phyloP scores from a whole-genome alignment of 345 rosid genomes.

The Eutrema yunnanense region DNA sequence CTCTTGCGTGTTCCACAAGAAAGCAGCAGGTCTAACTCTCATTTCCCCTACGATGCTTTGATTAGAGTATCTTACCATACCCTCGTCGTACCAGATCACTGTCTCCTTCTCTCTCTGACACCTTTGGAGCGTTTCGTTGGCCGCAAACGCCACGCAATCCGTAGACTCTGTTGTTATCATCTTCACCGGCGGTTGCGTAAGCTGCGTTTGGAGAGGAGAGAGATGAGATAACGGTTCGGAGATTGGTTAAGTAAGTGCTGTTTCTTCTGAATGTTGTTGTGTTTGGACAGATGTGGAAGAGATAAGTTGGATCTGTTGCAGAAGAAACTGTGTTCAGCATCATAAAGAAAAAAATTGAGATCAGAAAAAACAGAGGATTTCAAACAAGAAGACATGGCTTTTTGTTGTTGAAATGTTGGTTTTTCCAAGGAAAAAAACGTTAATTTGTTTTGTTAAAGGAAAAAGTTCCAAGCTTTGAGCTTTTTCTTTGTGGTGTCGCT shows the following conservation, averaged over 20 bases:
- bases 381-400: constrained; percentile 10
- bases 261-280: constrained; percentile 29
- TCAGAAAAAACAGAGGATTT: constrained; percentile 13
- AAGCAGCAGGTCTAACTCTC: background rate
- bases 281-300: constrained; percentile 20
- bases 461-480: background rate
- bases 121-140: background rate
- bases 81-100: constrained; percentile 38
- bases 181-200: constrained; percentile 29
- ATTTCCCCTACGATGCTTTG: constrained; percentile 17
- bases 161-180: constrained; percentile 9
- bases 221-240: constrained; percentile 30
- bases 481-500: background rate
- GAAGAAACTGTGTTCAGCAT: constrained; percentile 9
- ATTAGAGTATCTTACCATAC: constrained; percentile 39
- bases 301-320: constrained; percentile 31
- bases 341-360: background rate
- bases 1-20: constrained; percentile 1
- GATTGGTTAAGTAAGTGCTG: constrained; percentile 41
- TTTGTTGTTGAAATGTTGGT: background rate
- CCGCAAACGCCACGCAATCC: constrained; percentile 38
- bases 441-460: background rate
- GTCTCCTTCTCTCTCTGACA: constrained; percentile 33
- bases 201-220: constrained; percentile 27
- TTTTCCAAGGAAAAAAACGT: background rate